Base-by-base conservation (phyloP, 192 early-diverging fungal genomes). In the Chytriomyces confervae region DNA sequence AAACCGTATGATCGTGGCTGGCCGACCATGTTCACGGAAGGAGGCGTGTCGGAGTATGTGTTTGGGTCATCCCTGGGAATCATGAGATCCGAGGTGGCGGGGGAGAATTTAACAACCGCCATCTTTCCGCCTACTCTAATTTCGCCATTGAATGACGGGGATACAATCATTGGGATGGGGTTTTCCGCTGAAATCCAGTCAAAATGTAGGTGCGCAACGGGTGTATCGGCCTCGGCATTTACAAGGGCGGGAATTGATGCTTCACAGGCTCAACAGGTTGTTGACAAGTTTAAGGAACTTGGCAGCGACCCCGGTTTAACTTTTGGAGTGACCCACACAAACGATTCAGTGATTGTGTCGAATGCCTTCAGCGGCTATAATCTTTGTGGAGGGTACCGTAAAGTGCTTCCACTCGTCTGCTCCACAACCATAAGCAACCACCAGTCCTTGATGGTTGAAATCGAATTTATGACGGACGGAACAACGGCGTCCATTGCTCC, bases 401-500 rank as follows among this genome's bases (percentile, higher is more conserved):
- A 9, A 5, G 61, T 45, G n/a, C 24, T 74, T n/a, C 61, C 61
- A 0, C 67, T 61, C 8, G 45, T 77, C 18, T 77, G 76, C 67
- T 69, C 53, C n/a, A 77, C 76, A 20, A 45, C 7, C 6, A 70
- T 77, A 20, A n/a, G 9, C 13, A 77, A 77, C 27, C 67, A 53
- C 23, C 20, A 62, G 13, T 44, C 10, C 27, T 66, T 61, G 7
- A 8, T 43, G 16, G 18, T 70, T 20, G 53, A 69, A 47, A 69
- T 53, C 45, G 8, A 50, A 27, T 77, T 77, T 45, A 49, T 70
- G 46, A 77, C 76, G 7, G 76, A 77, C 44, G 76, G 76, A 62
- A 77, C 76, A 7, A 77, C 50, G 16, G 76, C 76, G 3, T 77
- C 76, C 13, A 77, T 77, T 61, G 66, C 76, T 10, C 75, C 69